Percentiles rank a stretch among this genome's conserved stretches.
Conservation (phyloP, 164 flowering plant genomes). For the Vitis cinerea region DNA sequence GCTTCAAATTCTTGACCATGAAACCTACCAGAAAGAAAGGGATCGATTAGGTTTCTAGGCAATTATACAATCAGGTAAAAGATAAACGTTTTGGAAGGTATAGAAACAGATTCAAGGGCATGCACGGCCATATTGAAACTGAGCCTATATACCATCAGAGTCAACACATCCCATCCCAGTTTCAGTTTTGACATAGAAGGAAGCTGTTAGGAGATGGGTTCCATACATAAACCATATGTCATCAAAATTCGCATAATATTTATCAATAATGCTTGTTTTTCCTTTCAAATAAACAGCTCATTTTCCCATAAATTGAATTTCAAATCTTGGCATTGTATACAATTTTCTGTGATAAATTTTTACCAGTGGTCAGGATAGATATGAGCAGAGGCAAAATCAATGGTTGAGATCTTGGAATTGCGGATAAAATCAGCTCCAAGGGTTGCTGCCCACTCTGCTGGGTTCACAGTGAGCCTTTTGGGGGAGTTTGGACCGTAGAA, state of each 20-base stretch:
- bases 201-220: no score
- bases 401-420: slow-evolving; percentile 50
- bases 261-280: no score
- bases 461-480: slow-evolving; percentile 57
- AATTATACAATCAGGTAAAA: neutral
- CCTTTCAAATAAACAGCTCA: no score
- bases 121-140: no score
- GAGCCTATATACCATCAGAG: no score
- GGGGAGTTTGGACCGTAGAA: slow-evolving; percentile 81
- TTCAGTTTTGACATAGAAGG: no score
- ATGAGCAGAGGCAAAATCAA: slow-evolving; percentile 91
- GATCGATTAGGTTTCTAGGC: neutral
- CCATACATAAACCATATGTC: no score
- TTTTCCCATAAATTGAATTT: neutral
- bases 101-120: neutral
- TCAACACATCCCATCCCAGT: no score
- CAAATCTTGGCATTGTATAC: neutral
- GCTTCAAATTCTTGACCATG: slow-evolving; percentile 40
- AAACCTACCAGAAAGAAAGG: slow-evolving; percentile 39
- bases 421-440: slow-evolving; percentile 85
- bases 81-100: neutral
- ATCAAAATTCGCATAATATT: neutral
- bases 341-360: slow-evolving; percentile 9
- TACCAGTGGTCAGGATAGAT: slow-evolving; percentile 92
- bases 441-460: slow-evolving; percentile 66